Percentiles rank a stretch among this genome's conserved stretches.
Conservation (phyloP, 805 yeast species). For the Cyberlindnera bimundalis region DNA sequence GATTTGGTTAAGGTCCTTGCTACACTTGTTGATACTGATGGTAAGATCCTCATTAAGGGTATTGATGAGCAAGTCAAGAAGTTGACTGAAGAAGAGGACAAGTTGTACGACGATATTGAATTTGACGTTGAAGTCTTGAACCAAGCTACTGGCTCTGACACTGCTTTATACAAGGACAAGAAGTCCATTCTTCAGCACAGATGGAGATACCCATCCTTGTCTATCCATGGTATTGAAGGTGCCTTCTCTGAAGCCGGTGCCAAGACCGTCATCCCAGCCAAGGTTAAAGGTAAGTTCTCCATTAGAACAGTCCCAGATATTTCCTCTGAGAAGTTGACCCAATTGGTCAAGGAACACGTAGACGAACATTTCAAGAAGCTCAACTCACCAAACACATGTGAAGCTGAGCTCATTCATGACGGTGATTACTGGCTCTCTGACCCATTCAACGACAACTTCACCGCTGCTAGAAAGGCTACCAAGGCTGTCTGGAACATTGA, state of each 20-base stretch:
- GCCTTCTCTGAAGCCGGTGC: constrained; percentile 96
- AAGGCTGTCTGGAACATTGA: constrained; percentile 91
- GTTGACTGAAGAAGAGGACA: constrained; percentile 73
- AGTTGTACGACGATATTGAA: constrained; percentile 80
- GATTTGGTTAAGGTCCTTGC: constrained; percentile 80
- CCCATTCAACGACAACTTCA: constrained; percentile 88
- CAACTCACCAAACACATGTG: constrained; percentile 71
- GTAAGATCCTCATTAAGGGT: constrained; percentile 85
- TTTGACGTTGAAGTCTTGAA: constrained; percentile 81
- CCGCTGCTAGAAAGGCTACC: constrained; percentile 94
- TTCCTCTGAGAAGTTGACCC: constrained; percentile 71
- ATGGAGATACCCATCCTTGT: constrained; percentile 97
- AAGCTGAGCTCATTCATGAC: constrained; percentile 80
- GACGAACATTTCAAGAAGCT: constrained; percentile 61
- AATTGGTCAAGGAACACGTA: constrained; percentile 71
- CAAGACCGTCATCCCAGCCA: constrained; percentile 96
- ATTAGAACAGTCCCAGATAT: constrained; percentile 97
- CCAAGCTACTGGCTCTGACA: constrained; percentile 83
- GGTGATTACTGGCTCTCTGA: constrained; percentile 96
- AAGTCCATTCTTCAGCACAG: constrained; percentile 92
- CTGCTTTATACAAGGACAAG: constrained; percentile 72
- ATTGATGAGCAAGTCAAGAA: constrained; percentile 94
- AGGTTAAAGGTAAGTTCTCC: constrained; percentile 90
- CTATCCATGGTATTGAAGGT: constrained; percentile 96
- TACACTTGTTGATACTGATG: constrained; percentile 73